A percentile compares a stretch with the other conserved stretches of the same genome.
Conservation (phyloP, 2,329 filamentous ascomycete genomes). For the Rosellinia necatrix region DNA sequence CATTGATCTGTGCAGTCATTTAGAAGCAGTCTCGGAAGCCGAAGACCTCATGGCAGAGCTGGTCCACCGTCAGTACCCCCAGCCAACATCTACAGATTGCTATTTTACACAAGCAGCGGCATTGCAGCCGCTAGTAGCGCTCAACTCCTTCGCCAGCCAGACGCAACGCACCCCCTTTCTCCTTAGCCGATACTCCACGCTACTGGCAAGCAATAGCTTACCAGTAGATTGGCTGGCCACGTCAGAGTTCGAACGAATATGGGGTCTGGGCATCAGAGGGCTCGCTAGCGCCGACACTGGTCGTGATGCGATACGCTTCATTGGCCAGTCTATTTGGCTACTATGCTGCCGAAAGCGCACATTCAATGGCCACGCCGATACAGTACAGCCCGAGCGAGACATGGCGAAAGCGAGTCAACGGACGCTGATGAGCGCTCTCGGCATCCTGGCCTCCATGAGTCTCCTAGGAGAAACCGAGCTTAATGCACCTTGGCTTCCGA, state of each 20-base stretch:
- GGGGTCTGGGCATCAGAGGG: slow-evolving; percentile 45
- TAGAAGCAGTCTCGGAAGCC: slow-evolving; percentile 46
- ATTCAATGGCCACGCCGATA: slow-evolving; percentile 13
- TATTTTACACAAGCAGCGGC: slow-evolving; percentile 35
- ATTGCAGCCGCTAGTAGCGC: slow-evolving; percentile 41
- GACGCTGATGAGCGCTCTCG: slow-evolving; percentile 49
- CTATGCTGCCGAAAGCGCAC: slow-evolving; percentile 35
- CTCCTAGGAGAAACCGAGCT: slow-evolving; percentile 35
- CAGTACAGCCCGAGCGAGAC: slow-evolving; percentile 28
- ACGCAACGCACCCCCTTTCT: slow-evolving; percentile 41
- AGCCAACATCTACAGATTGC: slow-evolving; percentile 42
- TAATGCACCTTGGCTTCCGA: slow-evolving; percentile 14
- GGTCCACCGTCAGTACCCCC: slow-evolving; percentile 42
- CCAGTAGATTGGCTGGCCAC: slow-evolving; percentile 52
- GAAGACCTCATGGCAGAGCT: slow-evolving; percentile 47
- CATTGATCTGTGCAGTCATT: slow-evolving; percentile 47
- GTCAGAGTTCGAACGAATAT: slow-evolving; percentile 46
- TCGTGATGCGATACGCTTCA: slow-evolving; percentile 45
- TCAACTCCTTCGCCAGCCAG: slow-evolving; percentile 43
- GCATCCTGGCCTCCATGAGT: slow-evolving; percentile 45
- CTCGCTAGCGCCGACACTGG: slow-evolving; percentile 42
- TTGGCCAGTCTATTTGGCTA: slow-evolving; percentile 42
- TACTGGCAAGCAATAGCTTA: slow-evolving; percentile 44
- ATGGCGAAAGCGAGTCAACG: slow-evolving; percentile 37
- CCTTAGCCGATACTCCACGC: slow-evolving; percentile 43